Conservation (phyloP, 768 basidiomycete species). For the Podaxis mareebaensis region DNA sequence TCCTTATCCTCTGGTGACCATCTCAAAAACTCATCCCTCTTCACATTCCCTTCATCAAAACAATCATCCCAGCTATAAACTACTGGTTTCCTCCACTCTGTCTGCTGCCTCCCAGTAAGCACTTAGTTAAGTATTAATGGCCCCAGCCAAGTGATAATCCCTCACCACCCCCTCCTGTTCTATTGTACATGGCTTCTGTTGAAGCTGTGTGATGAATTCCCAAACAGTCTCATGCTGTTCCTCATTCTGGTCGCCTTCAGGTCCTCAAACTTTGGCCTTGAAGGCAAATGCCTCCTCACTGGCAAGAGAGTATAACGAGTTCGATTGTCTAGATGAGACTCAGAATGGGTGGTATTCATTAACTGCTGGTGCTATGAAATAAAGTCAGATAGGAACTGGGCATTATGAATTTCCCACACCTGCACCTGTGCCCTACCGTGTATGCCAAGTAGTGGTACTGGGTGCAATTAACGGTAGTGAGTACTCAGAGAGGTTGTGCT, state of each 20-base stretch:
- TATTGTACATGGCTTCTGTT: background rate
- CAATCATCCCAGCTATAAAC: background rate
- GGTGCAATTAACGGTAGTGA: too few species aligned
- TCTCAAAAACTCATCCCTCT: background rate
- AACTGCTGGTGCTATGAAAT: too few species aligned
- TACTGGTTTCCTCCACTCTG: background rate
- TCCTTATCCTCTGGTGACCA: background rate
- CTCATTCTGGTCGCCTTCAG: background rate
- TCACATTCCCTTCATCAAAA: constrained; percentile 2
- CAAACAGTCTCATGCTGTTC: background rate
- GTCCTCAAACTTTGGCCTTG: too few species aligned
- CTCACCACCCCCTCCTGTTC: background rate
- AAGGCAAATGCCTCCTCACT: background rate
- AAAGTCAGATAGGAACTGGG: too few species aligned
- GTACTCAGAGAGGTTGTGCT: too few species aligned
- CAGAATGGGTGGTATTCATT: too few species aligned
- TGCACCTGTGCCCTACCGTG: too few species aligned
- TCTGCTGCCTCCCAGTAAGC: background rate
- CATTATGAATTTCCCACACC: too few species aligned
- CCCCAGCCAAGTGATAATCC: background rate
- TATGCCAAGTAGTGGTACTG: too few species aligned
- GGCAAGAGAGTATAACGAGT: too few species aligned
- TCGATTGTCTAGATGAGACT: too few species aligned
- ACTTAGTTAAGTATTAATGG: background rate
- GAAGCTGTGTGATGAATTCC: background rate